Evolutionary conservation across 768 basidiomycete species (phyloP), one percentile per base, ranked within the genome.

Genomic region (Tylopilus sp.): DNA sequence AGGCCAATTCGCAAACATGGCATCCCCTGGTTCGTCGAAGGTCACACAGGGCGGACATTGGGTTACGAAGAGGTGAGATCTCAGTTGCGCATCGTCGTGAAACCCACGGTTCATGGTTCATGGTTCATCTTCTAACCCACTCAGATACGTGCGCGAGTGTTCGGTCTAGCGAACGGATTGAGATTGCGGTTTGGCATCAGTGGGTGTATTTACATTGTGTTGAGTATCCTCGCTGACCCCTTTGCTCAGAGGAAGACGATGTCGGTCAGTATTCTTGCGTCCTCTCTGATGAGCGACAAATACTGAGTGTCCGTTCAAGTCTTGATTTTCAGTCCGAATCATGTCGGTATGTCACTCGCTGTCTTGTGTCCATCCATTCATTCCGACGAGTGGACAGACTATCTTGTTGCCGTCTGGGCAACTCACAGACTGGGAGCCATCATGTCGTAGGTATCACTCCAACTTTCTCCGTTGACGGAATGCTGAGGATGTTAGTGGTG

Each of bases 261-360:
- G 72, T 75, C 20, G 71, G 73, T 75, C 48, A 50, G 73, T 58
- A 26, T 35, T 10, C 5, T 8, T 17, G 17, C 30, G 21, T 15
- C 10, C 13, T 25, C 23, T 4, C 25, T 11, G 7, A 23, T 4
- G 23, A 52, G 15, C n/a, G n/a, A 9, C 18, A 25, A 25, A 28
- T 10, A 8, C 41, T 68, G 21, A 59, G 38, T 31, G n/a, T 52
- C 23, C 23, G 28, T 8, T 4, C 45, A 56, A 86, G 86, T 84
- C 8, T 71, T 85, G 50, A 61, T 86, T 38, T 85, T 80, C 64
- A 83, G 83, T 53, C 76, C 81, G 25, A 88, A 88, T 61, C 82
- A 86, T 57, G 62, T 86, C 38, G 85, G 83, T 81, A 55, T 38
- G 74, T 60, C 26, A 12, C 25, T 17, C 17, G 9, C 6, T 28